phyloP scores from a whole-genome alignment of 371 early-diverging fungal genomes.

The Amoeboradix gromovi region DNA sequence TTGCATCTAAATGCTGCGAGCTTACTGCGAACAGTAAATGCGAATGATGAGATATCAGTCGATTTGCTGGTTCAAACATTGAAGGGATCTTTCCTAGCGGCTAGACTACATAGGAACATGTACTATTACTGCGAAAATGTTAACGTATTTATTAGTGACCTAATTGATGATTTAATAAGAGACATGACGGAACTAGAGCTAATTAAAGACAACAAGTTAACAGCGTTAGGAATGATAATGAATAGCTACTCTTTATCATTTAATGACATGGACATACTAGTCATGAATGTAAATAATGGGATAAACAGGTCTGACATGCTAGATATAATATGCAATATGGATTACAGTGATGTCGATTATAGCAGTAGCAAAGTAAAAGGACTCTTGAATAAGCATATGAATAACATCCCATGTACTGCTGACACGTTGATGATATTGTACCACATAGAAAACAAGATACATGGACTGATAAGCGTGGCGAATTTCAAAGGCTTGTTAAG shows the following conservation, averaged over 20 bases:
- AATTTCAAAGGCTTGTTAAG: neutral
- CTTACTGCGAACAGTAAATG: neutral
- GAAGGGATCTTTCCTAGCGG: neutral
- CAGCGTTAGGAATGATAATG: neutral
- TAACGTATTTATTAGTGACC: neutral
- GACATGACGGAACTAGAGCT: neutral
- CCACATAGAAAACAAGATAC: neutral
- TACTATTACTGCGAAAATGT: neutral
- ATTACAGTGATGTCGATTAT: neutral
- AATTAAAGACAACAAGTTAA: neutral
- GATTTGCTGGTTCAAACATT: neutral
- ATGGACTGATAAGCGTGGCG: neutral
- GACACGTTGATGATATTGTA: too few species aligned
- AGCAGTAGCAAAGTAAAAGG: neutral
- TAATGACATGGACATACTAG: neutral
- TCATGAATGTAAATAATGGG: neutral
- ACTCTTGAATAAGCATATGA: neutral
- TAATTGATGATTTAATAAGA: neutral
- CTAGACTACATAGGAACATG: neutral
- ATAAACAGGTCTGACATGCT: neutral
- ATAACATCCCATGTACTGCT: neutral
- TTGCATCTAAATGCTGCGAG: neutral
- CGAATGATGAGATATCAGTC: neutral
- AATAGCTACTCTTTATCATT: neutral
- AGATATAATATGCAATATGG: neutral